Evolutionary conservation across 257 asterid genomes (phyloP), one percentile per base, ranked within the genome.

Genomic region (Jaltomata sinuosa): DNA sequence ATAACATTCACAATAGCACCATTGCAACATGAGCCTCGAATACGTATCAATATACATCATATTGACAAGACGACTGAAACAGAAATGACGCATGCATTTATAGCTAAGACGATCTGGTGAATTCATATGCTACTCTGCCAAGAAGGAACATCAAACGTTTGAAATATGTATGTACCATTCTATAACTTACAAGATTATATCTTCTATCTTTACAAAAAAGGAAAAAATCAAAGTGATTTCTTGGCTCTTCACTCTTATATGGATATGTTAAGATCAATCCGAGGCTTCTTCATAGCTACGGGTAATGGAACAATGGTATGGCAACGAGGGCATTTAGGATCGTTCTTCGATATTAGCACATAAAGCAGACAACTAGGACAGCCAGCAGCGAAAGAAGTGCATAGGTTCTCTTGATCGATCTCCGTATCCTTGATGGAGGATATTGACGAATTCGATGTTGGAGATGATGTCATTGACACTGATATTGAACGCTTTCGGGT

Each of bases 261-360:
- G 12, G 95, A 89, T 27, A 92, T 91, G 83, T 95, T 95, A 49
- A 95, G 97, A 79, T 95, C 97, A 32, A 95, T 91, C 27, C 95
- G 86, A 57, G 97, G 97, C 69, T 92, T 95, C 90, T 92, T 95
- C 85, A 86, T 85, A 2, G 88, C 59, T 40, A 76, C 55, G 0
- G 97, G 95, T 69, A 87, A 80, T 2, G 97, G 97, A 21, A 95
- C 94, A 6, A 87, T 40, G 1, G 85, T 50, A 59, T 84, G 87
- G 86, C 99, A 95, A 1, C 97, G 87, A 8, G 99, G 99, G 89
- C 99, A 95, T 79, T 54, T 89, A 0, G 98, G 99, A 22, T 91
- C 85, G 77, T 52, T 85, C 79, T 49, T 88, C 0, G 94, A 84
- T 55, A 94, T 89, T 29, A 95, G 89, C 25, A 95, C 98, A 1